phyloP scores from a whole-genome alignment of 1,284 basidiomycete species.

The Apiotrichum gracile region DNA sequence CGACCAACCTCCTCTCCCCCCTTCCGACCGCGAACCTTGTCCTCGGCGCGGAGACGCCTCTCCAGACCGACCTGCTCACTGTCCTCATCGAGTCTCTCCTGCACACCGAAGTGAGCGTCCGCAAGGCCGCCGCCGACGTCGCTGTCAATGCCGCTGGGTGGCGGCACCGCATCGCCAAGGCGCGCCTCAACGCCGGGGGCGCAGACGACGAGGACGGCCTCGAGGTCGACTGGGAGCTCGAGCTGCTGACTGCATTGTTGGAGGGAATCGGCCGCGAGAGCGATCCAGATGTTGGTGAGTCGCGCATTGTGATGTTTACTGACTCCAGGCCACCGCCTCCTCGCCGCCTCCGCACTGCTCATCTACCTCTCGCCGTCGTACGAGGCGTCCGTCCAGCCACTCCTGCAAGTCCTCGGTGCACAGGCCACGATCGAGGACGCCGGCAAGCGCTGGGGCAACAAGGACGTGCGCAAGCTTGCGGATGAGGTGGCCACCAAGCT shows the following conservation, averaged over 20 bases:
- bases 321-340: slow-evolving; percentile 66
- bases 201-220: slow-evolving; percentile 49
- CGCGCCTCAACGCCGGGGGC: slow-evolving; percentile 28
- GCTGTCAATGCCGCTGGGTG: slow-evolving; percentile 67
- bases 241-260: slow-evolving; percentile 69
- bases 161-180: slow-evolving; percentile 55
- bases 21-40: slow-evolving; percentile 54
- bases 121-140: slow-evolving; percentile 72
- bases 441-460: slow-evolving; percentile 55
- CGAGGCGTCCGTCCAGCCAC: slow-evolving; percentile 56
- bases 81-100: slow-evolving; percentile 63
- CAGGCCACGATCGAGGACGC: slow-evolving; percentile 52
- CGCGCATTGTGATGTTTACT: not conserved
- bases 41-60: slow-evolving; percentile 41
- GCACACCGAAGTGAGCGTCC: slow-evolving; percentile 61
- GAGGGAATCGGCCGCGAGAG: slow-evolving; percentile 66
- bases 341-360: slow-evolving; percentile 66
- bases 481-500: slow-evolving; percentile 56
- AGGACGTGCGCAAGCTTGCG: slow-evolving; percentile 56
- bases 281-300: slow-evolving; percentile 71
- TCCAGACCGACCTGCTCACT: slow-evolving; percentile 46
- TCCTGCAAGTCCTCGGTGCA: slow-evolving; percentile 68
- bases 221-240: slow-evolving; percentile 74
- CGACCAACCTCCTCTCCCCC: slow-evolving; percentile 66
- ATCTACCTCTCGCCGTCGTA: slow-evolving; percentile 57